Evolutionary conservation across 805 yeast species (phyloP).

Genomic region (Geotrichum ghanense): DNA sequence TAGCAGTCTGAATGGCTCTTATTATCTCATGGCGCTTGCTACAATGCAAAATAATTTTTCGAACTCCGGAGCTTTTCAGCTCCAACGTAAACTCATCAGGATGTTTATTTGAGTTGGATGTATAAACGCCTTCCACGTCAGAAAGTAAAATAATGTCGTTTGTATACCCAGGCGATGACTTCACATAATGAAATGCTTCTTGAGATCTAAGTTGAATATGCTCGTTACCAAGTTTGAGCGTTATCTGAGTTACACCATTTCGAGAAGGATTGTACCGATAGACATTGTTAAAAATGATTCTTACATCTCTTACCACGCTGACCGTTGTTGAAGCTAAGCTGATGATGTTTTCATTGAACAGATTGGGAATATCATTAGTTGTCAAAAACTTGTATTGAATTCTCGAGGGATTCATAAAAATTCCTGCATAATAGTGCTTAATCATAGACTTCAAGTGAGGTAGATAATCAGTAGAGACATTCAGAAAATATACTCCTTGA

Average conservation of each 20-base stretch:
- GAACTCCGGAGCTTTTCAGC: slow-evolving; percentile 4
- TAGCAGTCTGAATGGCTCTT: slow-evolving; percentile 11
- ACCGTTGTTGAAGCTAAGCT: slow-evolving; percentile 35
- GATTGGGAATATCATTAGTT: slow-evolving; percentile 34
- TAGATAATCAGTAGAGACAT: slow-evolving; percentile 26
- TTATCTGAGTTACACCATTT: slow-evolving; percentile 48
- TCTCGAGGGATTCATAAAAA: slow-evolving; percentile 17
- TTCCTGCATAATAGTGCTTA: slow-evolving; percentile 12
- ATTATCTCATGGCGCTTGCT: slow-evolving; percentile 14
- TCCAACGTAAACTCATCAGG: slow-evolving; percentile 39
- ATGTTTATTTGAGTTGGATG: slow-evolving; percentile 35
- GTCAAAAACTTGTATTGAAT: slow-evolving; percentile 33
- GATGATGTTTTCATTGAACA: slow-evolving; percentile 28
- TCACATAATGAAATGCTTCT: slow-evolving; percentile 10
- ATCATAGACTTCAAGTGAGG: slow-evolving; percentile 17
- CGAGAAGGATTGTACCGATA: slow-evolving; percentile 6
- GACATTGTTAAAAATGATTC: slow-evolving; percentile 9
- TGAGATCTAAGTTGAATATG: slow-evolving; percentile 40
- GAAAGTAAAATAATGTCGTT: slow-evolving; percentile 32
- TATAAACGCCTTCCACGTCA: slow-evolving; percentile 30
- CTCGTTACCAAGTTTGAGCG: slow-evolving; percentile 57
- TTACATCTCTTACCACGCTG: slow-evolving; percentile 24
- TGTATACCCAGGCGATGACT: slow-evolving; percentile 11
- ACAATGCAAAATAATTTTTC: slow-evolving; percentile 6
- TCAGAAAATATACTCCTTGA: slow-evolving; percentile 38